Evolutionary conservation across 352 stramenopile species (phyloP), one percentile per base, ranked within the genome.

Genomic region (Pythium folliculosum): DNA sequence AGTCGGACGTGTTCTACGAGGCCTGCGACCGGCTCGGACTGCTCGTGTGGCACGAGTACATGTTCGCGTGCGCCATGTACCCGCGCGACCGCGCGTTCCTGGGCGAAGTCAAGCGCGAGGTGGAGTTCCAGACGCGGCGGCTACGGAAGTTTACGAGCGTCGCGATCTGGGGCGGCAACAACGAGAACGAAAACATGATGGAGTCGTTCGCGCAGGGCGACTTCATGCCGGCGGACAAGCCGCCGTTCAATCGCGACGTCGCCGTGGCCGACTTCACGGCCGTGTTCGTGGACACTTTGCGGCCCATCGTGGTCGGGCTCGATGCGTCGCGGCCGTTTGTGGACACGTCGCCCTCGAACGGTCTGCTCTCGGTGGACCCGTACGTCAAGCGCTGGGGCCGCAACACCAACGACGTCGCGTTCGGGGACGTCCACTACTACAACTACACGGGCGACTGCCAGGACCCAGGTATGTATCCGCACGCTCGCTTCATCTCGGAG

Each of bases 151-250:
- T 83, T 69, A 88, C 88, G 25, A 95, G 82, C 58, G 86, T 97
- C 58, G 82, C 86, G 10, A 91, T 97, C 19, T 97, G 90, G 90
- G 87, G 89, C 13, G 90, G 84, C 32, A 97, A 96, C 77, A 97
- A 97, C 68, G 90, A 97, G 66, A 96, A 96, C 71, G 84, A 94
- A 66, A 88, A 85, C 62, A 93, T 94, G 78, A 90, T 94, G 82
- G 81, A 92, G 65, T 75, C 91, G 58, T 94, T 93, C 62, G 78
- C 77, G 19, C 66, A 77, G 21, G 67, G 69, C 12, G 67, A 77
- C 21, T 91, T 85, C 40, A 86, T 92, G 50, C 84, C 86, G 8
- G 35, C 65, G 9, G 70, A 65, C 16, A 70, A 61, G 21, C 47
- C 58, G 48, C 16, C 59, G 1, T 94, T 94, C 73, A 92, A 92